Evolutionary conservation across 345 rosid genomes (phyloP).

Genomic region (Raphanus sativus): DNA sequence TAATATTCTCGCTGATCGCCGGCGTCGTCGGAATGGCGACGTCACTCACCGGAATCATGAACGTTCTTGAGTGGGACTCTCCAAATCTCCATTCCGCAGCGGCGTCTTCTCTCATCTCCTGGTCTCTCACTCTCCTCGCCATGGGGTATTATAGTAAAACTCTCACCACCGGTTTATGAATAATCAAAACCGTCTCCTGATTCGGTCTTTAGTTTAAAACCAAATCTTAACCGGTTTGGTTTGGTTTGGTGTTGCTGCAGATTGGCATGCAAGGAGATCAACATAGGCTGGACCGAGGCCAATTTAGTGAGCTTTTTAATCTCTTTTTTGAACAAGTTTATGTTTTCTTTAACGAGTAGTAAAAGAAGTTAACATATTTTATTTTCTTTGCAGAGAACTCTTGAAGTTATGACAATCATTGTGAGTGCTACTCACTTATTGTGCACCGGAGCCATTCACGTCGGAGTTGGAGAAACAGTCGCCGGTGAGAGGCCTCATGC

Average conservation of each 20-base stretch:
- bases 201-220: not conserved
- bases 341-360: too few relatives aligned
- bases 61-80: conserved; percentile 47
- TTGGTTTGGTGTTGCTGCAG: conserved; percentile 41
- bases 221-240: not conserved
- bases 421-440: conserved; percentile 64
- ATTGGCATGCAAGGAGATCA: conserved; percentile 84
- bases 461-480: conserved; percentile 43
- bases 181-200: not conserved
- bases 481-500: not conserved
- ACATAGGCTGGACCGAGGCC: conserved; percentile 70
- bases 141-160: conserved; percentile 54
- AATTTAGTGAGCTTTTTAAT: conserved; percentile 52
- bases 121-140: conserved; percentile 74
- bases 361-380: not conserved
- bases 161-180: conserved; percentile 10
- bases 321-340: not conserved
- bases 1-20: conserved; percentile 68
- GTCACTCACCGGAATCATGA: conserved; percentile 57
- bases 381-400: conserved; percentile 56
- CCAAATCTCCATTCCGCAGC: conserved; percentile 67
- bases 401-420: conserved; percentile 70
- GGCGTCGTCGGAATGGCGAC: conserved; percentile 78
- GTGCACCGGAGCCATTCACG: conserved; percentile 66
- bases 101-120: conserved; percentile 59